These are phyloP conservation scores for Adansonia digitata DNA, from an alignment of 345 rosid species.

Conservation along the genomic window DNA sequence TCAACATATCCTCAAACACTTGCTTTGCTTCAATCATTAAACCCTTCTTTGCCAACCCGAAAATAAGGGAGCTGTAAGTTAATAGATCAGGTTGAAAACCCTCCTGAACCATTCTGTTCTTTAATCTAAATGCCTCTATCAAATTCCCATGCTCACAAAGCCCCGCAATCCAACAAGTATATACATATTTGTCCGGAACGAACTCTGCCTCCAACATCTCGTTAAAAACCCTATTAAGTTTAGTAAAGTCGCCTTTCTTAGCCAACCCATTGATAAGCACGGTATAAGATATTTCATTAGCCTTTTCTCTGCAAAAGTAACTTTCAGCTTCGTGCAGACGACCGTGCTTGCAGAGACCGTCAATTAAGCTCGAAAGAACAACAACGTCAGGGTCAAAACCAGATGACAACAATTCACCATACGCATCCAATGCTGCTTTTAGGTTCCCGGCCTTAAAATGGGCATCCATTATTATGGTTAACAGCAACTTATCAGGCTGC, in stretches of 20 bases:
- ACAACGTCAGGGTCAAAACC: constrained; percentile 43
- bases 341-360: constrained; percentile 40
- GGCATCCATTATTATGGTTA: constrained; percentile 36
- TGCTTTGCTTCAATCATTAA: constrained; percentile 43
- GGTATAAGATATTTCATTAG: constrained; percentile 39
- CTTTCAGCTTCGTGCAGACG: constrained; percentile 29
- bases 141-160: constrained; percentile 38
- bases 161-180: constrained; percentile 46
- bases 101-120: constrained; percentile 41
- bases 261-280: constrained; percentile 35
- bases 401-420: constrained; percentile 15
- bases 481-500: constrained; percentile 31
- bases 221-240: constrained; percentile 32
- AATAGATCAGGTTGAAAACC: constrained; percentile 35
- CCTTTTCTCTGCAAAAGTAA: constrained; percentile 35
- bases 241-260: constrained; percentile 35
- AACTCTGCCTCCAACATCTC: constrained; percentile 36
- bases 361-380: constrained; percentile 35
- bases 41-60: constrained; percentile 35
- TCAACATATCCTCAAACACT: constrained; percentile 38
- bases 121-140: constrained; percentile 38
- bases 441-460: constrained; percentile 33
- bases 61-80: constrained; percentile 36
- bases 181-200: constrained; percentile 39
- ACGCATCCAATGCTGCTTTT: constrained; percentile 26